Percentiles rank a stretch among this genome's conserved stretches.
Conservation (phyloP, 2,329 filamentous ascomycete species). For the Aspergillus novoparasiticus region DNA sequence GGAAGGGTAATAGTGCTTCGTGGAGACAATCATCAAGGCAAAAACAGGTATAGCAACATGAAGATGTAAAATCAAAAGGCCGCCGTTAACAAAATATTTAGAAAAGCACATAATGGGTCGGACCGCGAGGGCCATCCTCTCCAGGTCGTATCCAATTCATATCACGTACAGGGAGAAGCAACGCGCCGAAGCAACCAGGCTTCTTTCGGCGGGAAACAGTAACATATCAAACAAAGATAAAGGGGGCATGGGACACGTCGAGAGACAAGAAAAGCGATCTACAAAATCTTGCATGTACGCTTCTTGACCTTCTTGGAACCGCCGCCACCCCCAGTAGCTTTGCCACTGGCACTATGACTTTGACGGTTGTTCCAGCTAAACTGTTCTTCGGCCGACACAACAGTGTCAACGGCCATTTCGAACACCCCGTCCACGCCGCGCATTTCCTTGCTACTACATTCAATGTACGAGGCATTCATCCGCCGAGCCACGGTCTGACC, state of each 20-base stretch:
- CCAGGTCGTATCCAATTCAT: slow-evolving; percentile 16
- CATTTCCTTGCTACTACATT: slow-evolving; percentile 99
- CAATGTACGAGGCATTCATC: slow-evolving; percentile 95
- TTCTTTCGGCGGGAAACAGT: slow-evolving; percentile 27
- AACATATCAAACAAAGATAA: slow-evolving; percentile 16
- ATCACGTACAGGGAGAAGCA: slow-evolving; percentile 25
- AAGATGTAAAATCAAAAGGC: slow-evolving; percentile 26
- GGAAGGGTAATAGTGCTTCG: slow-evolving; percentile 16
- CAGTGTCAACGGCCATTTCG: slow-evolving; percentile 84
- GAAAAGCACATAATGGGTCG: slow-evolving; percentile 17
- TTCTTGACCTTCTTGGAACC: slow-evolving; percentile 73
- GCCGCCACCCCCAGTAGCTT: slow-evolving; percentile 40
- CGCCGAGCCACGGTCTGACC: slow-evolving; percentile 84
- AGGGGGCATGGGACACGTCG: neutral
- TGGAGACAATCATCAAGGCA: slow-evolving; percentile 16
- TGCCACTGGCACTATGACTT: slow-evolving; percentile 21
- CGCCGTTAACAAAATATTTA: slow-evolving; percentile 20
- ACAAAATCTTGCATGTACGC: slow-evolving; percentile 80
- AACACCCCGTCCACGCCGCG: slow-evolving; percentile 96
- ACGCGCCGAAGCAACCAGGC: slow-evolving; percentile 41
- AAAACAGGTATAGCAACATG: slow-evolving; percentile 23
- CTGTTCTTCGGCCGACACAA: slow-evolving; percentile 78
- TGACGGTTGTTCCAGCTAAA: slow-evolving; percentile 37
- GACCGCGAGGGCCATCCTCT: neutral
- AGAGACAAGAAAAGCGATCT: slow-evolving; percentile 36